phyloP scores from a whole-genome alignment of 1,284 basidiomycete genomes.

The Malassezia globosa region DNA sequence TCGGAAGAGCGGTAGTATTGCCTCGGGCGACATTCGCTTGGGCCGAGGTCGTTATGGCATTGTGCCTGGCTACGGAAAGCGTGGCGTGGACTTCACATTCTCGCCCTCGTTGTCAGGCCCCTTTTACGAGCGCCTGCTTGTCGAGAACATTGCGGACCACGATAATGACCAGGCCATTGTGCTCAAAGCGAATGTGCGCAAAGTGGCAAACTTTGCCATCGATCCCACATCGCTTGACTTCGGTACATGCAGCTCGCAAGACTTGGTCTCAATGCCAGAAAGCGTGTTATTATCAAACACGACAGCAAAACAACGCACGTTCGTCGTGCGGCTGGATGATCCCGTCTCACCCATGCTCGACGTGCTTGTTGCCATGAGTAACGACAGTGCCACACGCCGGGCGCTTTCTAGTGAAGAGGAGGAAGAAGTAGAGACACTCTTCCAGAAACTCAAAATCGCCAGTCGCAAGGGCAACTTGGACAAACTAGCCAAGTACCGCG shows the following conservation, averaged over 20 bases:
- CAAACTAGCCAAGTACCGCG: slow-evolving; percentile 51
- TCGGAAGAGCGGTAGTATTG: slow-evolving; percentile 52
- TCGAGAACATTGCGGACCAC: slow-evolving; percentile 51
- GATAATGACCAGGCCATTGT: slow-evolving; percentile 50
- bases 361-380: slow-evolving; percentile 24
- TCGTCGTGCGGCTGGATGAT: slow-evolving; percentile 47
- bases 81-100: slow-evolving; percentile 50
- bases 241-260: slow-evolving; percentile 25
- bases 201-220: slow-evolving; percentile 50
- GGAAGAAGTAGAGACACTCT: slow-evolving; percentile 51
- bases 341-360: slow-evolving; percentile 10
- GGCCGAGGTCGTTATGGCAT: slow-evolving; percentile 51
- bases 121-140: slow-evolving; percentile 50
- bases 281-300: slow-evolving; percentile 50
- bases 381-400: slow-evolving; percentile 44
- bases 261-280: slow-evolving; percentile 33
- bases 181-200: slow-evolving; percentile 51
- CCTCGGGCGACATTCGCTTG: slow-evolving; percentile 51
- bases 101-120: slow-evolving; percentile 48
- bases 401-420: slow-evolving; percentile 50
- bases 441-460: slow-evolving; percentile 53
- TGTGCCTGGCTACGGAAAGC: slow-evolving; percentile 51
- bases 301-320: slow-evolving; percentile 49
- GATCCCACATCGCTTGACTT: slow-evolving; percentile 48
- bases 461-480: slow-evolving; percentile 51